Conservation (phyloP, 2,329 filamentous ascomycete genomes). For the Penicillium sp. region DNA sequence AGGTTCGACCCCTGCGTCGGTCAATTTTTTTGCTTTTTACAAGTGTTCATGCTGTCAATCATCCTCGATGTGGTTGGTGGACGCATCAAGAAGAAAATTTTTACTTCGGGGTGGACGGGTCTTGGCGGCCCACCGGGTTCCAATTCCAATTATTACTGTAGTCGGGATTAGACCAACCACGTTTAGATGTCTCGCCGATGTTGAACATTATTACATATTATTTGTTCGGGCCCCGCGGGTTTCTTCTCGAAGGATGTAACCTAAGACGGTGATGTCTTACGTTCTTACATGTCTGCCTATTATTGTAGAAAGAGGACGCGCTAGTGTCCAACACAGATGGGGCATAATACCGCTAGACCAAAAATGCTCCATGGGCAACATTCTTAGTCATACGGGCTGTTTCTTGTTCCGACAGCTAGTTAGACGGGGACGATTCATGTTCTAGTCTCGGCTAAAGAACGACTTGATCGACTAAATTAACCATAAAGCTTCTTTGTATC, state of each 20-base stretch:
- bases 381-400: too few species aligned
- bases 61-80: not conserved
- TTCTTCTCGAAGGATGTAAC: slow-evolving; percentile 2
- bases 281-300: not conserved
- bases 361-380: too few species aligned
- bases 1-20: slow-evolving; percentile 54
- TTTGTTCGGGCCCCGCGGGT: not conserved
- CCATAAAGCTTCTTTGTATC: not conserved
- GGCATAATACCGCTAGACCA: too few species aligned
- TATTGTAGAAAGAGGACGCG: not conserved
- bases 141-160: not conserved
- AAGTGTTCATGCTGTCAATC: not conserved
- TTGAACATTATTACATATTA: not conserved
- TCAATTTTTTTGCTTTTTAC: slow-evolving; percentile 37
- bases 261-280: slow-evolving; percentile 2
- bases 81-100: not conserved
- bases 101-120: not conserved
- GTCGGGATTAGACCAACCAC: not conserved
- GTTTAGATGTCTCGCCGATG: slow-evolving; percentile 12
- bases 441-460: not conserved
- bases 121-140: not conserved
- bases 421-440: not conserved
- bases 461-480: not conserved
- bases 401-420: too few species aligned
- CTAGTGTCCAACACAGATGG: too few species aligned